These are phyloP conservation scores for Isoetes taiwanensis DNA, from an alignment of 75 land plant genomes.

Conservation along the genomic window DNA sequence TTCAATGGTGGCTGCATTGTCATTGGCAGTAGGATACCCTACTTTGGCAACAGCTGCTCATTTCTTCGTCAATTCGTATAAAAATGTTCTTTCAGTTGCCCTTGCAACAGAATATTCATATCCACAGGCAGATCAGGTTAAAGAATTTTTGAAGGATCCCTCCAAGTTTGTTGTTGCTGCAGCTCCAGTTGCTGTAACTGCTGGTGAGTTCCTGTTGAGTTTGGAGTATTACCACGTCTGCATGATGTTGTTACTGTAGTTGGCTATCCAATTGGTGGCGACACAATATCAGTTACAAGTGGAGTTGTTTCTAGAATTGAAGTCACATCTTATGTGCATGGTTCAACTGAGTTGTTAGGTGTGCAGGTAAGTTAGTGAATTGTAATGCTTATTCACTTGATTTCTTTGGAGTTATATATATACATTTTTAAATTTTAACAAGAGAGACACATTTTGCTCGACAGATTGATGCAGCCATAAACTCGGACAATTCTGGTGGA, in stretches of 20 bases:
- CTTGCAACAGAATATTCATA: constrained; percentile 3
- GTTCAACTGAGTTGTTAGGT: constrained; percentile 93
- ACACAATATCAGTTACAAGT: constrained; percentile 95
- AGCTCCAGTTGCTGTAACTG: constrained; percentile 83
- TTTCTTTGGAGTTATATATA: too few species aligned
- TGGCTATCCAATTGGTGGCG: constrained; percentile 95
- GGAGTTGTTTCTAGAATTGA: constrained; percentile 96
- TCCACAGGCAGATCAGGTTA: background rate
- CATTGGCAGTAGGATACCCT: background rate
- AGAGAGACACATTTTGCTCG: too few species aligned
- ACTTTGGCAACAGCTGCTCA: background rate
- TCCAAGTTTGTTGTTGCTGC: constrained; percentile 18
- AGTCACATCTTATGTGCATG: constrained; percentile 94
- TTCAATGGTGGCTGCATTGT: background rate
- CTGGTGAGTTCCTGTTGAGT: constrained; percentile 87
- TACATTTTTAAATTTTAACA: too few species aligned
- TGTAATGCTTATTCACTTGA: too few species aligned
- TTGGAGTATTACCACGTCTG: constrained; percentile 78
- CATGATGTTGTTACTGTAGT: constrained; percentile 98
- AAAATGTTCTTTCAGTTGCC: constrained; percentile 1
- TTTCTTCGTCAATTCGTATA: constrained; percentile 1
- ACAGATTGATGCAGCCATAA: constrained; percentile 98
- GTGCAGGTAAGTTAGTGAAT: constrained; percentile 80
- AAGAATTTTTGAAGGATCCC: constrained; percentile 2
- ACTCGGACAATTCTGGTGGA: constrained; percentile 95